A percentile compares a stretch with the other conserved stretches of the same genome.
Conservation (phyloP, 2,329 filamentous ascomycete genomes). For the Metarhizium sp. region DNA sequence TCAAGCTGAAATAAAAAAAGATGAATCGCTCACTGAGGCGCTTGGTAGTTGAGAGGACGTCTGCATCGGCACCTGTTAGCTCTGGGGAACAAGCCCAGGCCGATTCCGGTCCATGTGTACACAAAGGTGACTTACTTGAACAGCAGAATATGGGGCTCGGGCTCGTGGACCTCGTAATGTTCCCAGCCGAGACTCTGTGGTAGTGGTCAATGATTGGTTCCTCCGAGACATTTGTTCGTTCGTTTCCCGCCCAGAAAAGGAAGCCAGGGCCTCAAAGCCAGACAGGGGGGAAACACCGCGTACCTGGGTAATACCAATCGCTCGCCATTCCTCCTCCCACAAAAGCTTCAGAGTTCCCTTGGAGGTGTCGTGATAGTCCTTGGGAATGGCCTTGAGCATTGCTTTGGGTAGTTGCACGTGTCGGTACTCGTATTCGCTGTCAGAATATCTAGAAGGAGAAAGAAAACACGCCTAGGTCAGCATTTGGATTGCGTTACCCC, state of each 20-base stretch:
- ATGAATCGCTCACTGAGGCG: slow-evolving; percentile 40
- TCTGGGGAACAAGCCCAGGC: not conserved
- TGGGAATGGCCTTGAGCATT: slow-evolving; percentile 95
- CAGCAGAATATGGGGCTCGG: slow-evolving; percentile 93
- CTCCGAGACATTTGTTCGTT: not conserved
- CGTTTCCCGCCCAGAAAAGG: not conserved
- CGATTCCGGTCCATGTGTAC: not conserved
- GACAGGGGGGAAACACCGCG: slow-evolving; percentile 11
- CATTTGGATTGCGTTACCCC: not conserved
- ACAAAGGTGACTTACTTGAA: slow-evolving; percentile 63
- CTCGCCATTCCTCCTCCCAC: slow-evolving; percentile 98
- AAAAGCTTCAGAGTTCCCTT: slow-evolving; percentile 92
- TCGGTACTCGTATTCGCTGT: slow-evolving; percentile 89
- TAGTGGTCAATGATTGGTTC: not conserved
- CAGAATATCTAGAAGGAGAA: slow-evolving; percentile 62
- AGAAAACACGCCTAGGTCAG: not conserved
- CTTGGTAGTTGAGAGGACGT: slow-evolving; percentile 77
- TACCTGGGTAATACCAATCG: slow-evolving; percentile 94
- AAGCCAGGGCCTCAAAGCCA: not conserved
- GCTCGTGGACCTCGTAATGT: slow-evolving; percentile 98
- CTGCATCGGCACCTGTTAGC: slow-evolving; percentile 31
- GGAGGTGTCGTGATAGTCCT: slow-evolving; percentile 81
- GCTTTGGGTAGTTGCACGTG: slow-evolving; percentile 96
- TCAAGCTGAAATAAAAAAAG: slow-evolving; percentile 3
- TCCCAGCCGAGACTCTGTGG: slow-evolving; percentile 92